Conservation (phyloP, 2,329 filamentous ascomycete genomes). For the Parastagonospora nodorum region DNA sequence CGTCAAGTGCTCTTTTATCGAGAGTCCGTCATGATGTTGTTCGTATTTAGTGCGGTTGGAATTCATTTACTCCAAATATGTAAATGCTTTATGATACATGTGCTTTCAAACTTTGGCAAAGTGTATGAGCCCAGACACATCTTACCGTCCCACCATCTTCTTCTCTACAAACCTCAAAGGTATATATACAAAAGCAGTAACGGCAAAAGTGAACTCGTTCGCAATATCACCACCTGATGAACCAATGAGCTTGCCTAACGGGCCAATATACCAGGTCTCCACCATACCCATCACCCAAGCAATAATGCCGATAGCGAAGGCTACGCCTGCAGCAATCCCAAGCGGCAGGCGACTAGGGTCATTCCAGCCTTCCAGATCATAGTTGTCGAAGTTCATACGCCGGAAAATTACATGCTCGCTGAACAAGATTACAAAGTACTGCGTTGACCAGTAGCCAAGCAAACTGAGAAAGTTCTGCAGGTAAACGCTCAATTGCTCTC, state of each 20-base stretch:
- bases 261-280: conserved; percentile 61
- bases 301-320: conserved; percentile 47
- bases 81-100: no score
- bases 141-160: conserved; percentile 27
- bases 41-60: no score
- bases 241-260: conserved; percentile 34
- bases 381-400: conserved; percentile 56
- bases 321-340: conserved; percentile 48
- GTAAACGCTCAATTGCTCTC: conserved; percentile 49
- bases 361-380: conserved; percentile 54
- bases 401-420: conserved; percentile 54
- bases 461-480: conserved; percentile 53
- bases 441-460: conserved; percentile 55
- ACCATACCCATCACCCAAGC: conserved; percentile 63
- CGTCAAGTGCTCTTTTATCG: no score
- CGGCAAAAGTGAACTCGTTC: conserved; percentile 32
- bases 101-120: no score
- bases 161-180: conserved; percentile 33
- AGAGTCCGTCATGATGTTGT: no score
- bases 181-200: conserved; percentile 36
- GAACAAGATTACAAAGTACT: conserved; percentile 53
- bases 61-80: no score
- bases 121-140: no score
- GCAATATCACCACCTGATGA: conserved; percentile 33
- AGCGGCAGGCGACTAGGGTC: conserved; percentile 49